phyloP scores from a whole-genome alignment of 257 asterid species.

The Solanum paucissectum region DNA sequence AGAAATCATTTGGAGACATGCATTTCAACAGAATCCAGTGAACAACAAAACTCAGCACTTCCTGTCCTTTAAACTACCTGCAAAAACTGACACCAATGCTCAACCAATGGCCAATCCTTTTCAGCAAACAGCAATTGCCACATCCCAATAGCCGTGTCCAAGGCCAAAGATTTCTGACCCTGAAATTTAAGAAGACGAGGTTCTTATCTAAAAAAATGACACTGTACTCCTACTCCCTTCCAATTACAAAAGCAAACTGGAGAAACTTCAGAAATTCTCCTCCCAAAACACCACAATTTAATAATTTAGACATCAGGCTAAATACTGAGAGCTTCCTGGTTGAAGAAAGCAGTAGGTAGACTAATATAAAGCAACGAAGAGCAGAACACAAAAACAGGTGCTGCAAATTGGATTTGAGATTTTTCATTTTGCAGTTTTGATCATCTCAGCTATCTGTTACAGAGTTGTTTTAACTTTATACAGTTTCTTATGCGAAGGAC shows the following conservation, averaged over 20 bases:
- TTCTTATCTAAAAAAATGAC: neutral
- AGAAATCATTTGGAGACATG: neutral
- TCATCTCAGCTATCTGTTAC: neutral
- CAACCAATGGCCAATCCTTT: constrained; percentile 89
- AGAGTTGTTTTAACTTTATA: neutral
- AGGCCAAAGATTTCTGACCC: constrained; percentile 98
- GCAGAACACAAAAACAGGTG: neutral
- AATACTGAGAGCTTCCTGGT: neutral
- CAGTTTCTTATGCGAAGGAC: neutral
- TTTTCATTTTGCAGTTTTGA: neutral
- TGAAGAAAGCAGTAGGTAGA: neutral
- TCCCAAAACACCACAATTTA: neutral
- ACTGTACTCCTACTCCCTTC: neutral
- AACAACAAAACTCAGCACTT: neutral
- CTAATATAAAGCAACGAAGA: neutral
- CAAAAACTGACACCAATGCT: constrained; percentile 96
- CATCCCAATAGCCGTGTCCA: constrained; percentile 99
- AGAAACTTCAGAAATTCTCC: neutral
- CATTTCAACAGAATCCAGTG: neutral
- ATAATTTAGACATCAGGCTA: neutral
- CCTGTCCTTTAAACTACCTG: constrained; percentile 39
- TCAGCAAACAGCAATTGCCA: constrained; percentile 97
- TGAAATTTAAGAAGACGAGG: constrained; percentile 20
- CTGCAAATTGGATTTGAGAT: neutral
- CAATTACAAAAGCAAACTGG: neutral